Percentiles rank a stretch among this genome's conserved stretches.
Evolutionary conservation across 106 monocot genomes (phyloP).

Genomic region (Ottelia alismoides): DNA sequence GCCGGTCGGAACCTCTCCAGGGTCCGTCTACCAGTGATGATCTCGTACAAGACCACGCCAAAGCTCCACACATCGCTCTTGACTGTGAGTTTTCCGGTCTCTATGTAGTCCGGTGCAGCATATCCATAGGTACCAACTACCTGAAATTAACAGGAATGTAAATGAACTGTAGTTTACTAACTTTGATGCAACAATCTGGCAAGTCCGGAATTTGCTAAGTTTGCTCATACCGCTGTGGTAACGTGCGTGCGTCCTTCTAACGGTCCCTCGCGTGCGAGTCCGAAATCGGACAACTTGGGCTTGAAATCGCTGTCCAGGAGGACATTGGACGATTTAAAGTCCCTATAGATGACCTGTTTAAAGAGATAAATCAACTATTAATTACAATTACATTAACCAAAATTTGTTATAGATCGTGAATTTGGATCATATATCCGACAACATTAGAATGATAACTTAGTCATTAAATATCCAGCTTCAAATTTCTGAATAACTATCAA

Average conservation of each 20-base stretch:
- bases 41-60: slow-evolving; percentile 62
- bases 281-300: slow-evolving; percentile 81
- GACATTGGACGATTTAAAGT: slow-evolving; percentile 81
- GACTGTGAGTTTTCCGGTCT: slow-evolving; percentile 55
- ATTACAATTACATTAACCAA: not conserved
- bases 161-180: not conserved
- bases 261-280: slow-evolving; percentile 81
- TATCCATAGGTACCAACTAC: slow-evolving; percentile 67
- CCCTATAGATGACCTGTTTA: slow-evolving; percentile 64
- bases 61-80: slow-evolving; percentile 80
- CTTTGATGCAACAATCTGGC: no score
- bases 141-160: slow-evolving; percentile 9
- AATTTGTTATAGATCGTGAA: not conserved
- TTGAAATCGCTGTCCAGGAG: slow-evolving; percentile 52
- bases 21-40: slow-evolving; percentile 41
- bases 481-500: not conserved
- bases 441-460: not conserved
- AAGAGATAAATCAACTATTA: not conserved
- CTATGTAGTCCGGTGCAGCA: slow-evolving; percentile 66
- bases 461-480: not conserved
- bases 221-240: slow-evolving; percentile 61
- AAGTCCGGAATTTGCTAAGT: not conserved
- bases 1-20: slow-evolving; percentile 38
- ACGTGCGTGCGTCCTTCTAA: slow-evolving; percentile 60
- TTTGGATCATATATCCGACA: not conserved